Conservation (phyloP, 108 stramenopile species). For the Aurantiochytrium sp. region DNA sequence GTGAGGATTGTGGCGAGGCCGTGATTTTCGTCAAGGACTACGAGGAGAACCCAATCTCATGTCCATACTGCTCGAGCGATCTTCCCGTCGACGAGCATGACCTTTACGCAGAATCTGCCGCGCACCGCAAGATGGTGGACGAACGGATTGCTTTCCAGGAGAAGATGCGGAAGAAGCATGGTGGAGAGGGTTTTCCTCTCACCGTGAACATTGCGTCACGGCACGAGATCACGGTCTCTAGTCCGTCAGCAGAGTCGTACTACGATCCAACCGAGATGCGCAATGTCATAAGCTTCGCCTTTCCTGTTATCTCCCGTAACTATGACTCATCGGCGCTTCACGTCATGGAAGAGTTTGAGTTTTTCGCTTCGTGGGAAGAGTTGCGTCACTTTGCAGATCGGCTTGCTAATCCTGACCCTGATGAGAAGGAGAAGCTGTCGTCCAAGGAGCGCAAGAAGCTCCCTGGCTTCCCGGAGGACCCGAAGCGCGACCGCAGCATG, state of each 20-base stretch:
- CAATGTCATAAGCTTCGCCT: neutral
- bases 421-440: neutral
- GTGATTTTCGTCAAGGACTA: neutral
- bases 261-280: neutral
- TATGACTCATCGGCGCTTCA: neutral
- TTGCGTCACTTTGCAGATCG: neutral
- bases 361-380: neutral
- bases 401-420: neutral
- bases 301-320: neutral
- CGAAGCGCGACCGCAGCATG: neutral
- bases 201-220: neutral
- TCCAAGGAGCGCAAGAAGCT: neutral
- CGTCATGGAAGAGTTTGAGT: neutral
- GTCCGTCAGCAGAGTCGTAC: neutral
- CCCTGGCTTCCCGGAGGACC: neutral
- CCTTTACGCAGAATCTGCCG: neutral
- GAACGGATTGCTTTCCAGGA: neutral
- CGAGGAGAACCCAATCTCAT: neutral
- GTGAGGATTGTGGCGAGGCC: neutral
- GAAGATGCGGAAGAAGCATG: neutral
- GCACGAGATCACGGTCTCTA: neutral
- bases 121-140: neutral
- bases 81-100: neutral
- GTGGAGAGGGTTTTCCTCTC: neutral
- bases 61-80: neutral